Percentiles rank a stretch among this genome's conserved stretches.
Evolutionary conservation across 1,284 basidiomycete genomes (phyloP).

Genomic region (Sutorius eximius): DNA sequence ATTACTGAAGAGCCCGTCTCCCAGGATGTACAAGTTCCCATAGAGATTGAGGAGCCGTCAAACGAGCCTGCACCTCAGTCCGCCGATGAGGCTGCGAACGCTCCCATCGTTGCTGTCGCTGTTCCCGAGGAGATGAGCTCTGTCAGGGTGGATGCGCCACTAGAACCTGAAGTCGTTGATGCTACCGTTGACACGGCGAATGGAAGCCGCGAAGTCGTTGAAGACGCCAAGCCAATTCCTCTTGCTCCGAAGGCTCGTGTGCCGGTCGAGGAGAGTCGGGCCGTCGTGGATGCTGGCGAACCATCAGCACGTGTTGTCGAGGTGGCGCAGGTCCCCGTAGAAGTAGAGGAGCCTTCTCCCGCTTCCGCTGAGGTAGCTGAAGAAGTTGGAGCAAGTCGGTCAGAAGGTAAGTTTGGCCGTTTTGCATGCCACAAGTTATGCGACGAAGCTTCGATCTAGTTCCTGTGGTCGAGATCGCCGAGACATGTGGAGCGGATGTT

Average conservation of each 20-base stretch:
- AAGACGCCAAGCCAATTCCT: background rate
- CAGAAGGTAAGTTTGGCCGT: constrained; percentile 3
- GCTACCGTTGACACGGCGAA: background rate
- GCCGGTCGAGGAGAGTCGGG: background rate
- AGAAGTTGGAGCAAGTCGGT: background rate
- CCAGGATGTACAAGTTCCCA: constrained; percentile 4
- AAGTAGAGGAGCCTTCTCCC: background rate
- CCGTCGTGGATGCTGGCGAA: background rate
- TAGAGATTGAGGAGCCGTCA: constrained; percentile 1
- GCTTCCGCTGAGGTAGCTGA: background rate
- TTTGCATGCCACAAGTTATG: background rate
- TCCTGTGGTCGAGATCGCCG: background rate
- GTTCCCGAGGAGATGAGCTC: constrained; percentile 5
- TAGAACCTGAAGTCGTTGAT: background rate
- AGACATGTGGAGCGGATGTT: background rate
- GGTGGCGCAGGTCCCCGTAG: background rate
- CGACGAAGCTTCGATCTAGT: background rate
- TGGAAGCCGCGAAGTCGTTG: background rate
- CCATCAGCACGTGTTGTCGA: background rate
- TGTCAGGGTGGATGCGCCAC: background rate
- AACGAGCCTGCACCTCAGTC: constrained; percentile 12
- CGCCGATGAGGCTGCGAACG: constrained; percentile 3
- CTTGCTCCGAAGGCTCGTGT: background rate
- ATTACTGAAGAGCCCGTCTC: background rate
- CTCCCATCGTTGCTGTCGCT: background rate